Evolutionary conservation across 2,329 filamentous ascomycete species (phyloP).

Genomic region (Pyrenochaeta sp.): DNA sequence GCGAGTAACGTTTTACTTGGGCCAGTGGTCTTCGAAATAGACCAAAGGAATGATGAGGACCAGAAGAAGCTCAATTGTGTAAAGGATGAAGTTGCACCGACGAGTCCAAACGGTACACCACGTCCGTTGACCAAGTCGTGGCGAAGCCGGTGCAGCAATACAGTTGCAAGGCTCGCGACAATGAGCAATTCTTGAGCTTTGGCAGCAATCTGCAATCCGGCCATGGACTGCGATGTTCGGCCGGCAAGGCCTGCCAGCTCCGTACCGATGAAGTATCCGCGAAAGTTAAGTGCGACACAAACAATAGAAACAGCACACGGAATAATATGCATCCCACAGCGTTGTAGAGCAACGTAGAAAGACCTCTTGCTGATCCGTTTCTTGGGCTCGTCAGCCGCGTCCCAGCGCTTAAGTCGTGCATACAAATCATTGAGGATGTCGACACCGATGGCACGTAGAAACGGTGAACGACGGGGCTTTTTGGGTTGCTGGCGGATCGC

Average conservation of each 20-base stretch:
- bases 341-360: slow-evolving; percentile 4
- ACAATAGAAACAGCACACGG: slow-evolving; percentile 6
- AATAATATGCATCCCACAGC: slow-evolving; percentile 7
- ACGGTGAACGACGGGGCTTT: neutral
- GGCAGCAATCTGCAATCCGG: slow-evolving; percentile 8
- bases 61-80: slow-evolving; percentile 5
- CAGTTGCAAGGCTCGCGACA: slow-evolving; percentile 6
- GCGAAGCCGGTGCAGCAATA: slow-evolving; percentile 4
- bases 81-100: neutral
- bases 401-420: neutral
- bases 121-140: slow-evolving; percentile 2
- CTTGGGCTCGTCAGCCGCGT: neutral
- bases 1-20: neutral
- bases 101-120: neutral
- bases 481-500: no score
- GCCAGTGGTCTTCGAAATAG: neutral
- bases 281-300: neutral
- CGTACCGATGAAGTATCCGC: slow-evolving; percentile 6
- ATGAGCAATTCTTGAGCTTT: slow-evolving; percentile 13
- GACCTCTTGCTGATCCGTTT: slow-evolving; percentile 1
- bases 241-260: slow-evolving; percentile 4
- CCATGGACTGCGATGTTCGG: neutral
- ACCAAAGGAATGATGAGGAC: slow-evolving; percentile 1
- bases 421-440: neutral
- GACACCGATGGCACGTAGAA: neutral